Base-by-base conservation (phyloP, 1,139 yeast genomes). In the Saccharomyces uvarum region DNA sequence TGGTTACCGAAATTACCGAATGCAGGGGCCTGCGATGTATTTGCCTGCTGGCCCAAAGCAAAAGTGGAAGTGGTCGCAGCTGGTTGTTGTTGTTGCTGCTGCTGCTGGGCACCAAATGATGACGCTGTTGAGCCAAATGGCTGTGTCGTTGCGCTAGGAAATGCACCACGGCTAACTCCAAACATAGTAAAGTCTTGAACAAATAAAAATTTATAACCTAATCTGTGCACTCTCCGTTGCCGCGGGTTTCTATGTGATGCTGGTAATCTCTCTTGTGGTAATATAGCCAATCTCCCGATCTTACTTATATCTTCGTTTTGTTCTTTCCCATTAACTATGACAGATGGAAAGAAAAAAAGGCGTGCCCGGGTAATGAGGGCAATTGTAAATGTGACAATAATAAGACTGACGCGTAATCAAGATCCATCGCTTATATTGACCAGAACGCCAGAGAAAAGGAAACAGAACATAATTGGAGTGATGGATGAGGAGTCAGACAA, bases 101-200 rank as follows among this genome's bases (percentile, higher is more conserved):
- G 29, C 47, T 50, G 54, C n/a, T 54, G 52, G 54, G 52, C 55
- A 19, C 74, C 74, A 61, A 76, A 76, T 1, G 77, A 42, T 57
- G 60, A 49, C 75, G 72, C 28, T 51, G 49, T 63, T 50, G 63
- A 19, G 59, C 52, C 74, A 75, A 66, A 75, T 76, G 78, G 49
- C 77, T 79, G 59, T 72, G 74, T 46, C 76, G 75, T 51, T 73
- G 70, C 47, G 51, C 57, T 50, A 29, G 64, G 63, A 54, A 61
- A 62, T 9, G 61, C 53, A 19, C 57, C 51, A 32, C 63, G 55
- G 49, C 60, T 56, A 47, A 62, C 56, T 53, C 68, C 67, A 55
- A 64, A 64, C 67, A 64, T 64, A 47, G 49, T 26, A 9, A 44
- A 28, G 19, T 27, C 48, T 11, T 16, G 19, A 53, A 47, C 49